These are phyloP conservation scores for Pseudognaphalium luteoalbum DNA, from an alignment of 129 eudicot genomes.

Conservation along the genomic window DNA sequence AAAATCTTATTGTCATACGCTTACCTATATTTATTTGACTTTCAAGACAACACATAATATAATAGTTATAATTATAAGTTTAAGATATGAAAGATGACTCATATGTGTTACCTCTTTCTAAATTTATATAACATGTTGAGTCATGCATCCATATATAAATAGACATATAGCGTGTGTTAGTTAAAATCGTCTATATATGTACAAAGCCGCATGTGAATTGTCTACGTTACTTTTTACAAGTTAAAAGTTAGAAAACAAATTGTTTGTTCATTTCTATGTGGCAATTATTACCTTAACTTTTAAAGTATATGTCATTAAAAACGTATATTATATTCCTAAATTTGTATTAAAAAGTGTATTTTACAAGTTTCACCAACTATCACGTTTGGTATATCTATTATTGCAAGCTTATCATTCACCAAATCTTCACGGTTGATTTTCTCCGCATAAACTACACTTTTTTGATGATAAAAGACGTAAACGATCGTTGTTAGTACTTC, in stretches of 20 bases:
- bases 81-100: background rate
- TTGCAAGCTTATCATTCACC: slow-evolving; percentile 10
- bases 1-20: no score
- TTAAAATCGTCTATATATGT: background rate
- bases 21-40: no score
- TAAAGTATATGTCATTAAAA: no score
- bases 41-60: no score
- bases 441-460: slow-evolving; percentile 9
- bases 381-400: slow-evolving; percentile 4
- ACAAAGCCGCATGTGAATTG: background rate
- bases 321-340: background rate
- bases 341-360: background rate
- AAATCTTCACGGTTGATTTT: slow-evolving; percentile 24
- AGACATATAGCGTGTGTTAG: background rate
- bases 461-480: no score
- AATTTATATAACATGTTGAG: background rate
- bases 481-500: background rate
- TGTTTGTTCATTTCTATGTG: background rate
- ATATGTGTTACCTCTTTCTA: background rate
- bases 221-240: background rate
- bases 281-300: background rate
- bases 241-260: background rate
- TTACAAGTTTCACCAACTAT: slow-evolving; percentile 14
- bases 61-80: no score
- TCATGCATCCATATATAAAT: background rate